Conservation (phyloP, 2,329 filamentous ascomycete species). For the Alternaria triticina region DNA sequence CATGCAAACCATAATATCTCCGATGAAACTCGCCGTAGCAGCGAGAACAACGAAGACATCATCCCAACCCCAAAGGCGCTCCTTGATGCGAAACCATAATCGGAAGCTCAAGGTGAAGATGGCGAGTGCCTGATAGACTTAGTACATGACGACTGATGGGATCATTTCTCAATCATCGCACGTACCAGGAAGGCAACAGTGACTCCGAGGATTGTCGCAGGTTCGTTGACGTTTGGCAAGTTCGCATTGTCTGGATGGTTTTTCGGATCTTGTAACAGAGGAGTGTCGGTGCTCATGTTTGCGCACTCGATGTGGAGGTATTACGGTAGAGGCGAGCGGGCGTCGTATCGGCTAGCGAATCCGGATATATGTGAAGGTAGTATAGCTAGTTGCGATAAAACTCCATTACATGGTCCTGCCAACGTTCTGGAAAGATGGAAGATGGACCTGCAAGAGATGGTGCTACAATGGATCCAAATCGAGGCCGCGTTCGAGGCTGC, state of each 20-base stretch:
- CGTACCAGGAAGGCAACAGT: conserved; percentile 40
- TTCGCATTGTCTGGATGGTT: conserved; percentile 37
- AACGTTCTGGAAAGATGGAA: not conserved
- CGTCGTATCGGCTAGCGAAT: not conserved
- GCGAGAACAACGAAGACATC: conserved; percentile 44
- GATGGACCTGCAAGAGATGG: not conserved
- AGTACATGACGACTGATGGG: conserved; percentile 1
- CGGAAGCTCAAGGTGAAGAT: conserved; percentile 36
- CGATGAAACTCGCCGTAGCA: conserved; percentile 27
- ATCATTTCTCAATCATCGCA: not conserved
- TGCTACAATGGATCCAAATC: not conserved
- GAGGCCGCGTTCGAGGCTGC: conserved; percentile 4
- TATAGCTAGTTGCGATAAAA: conserved; percentile 1
- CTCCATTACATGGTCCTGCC: conserved; percentile 8
- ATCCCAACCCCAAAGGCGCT: conserved; percentile 45
- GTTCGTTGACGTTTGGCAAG: conserved; percentile 36
- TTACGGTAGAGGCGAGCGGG: not conserved
- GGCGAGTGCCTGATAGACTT: conserved; percentile 27
- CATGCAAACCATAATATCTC: conserved; percentile 38
- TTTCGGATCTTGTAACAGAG: conserved; percentile 8
- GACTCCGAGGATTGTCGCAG: conserved; percentile 36
- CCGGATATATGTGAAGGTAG: not conserved
- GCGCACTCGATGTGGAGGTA: not conserved
- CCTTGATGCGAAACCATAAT: conserved; percentile 37
- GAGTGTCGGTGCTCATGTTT: not conserved